Evolutionary conservation across 306 rosid species (phyloP), one percentile per base, ranked within the genome.

Genomic region (Prosopis cineraria): DNA sequence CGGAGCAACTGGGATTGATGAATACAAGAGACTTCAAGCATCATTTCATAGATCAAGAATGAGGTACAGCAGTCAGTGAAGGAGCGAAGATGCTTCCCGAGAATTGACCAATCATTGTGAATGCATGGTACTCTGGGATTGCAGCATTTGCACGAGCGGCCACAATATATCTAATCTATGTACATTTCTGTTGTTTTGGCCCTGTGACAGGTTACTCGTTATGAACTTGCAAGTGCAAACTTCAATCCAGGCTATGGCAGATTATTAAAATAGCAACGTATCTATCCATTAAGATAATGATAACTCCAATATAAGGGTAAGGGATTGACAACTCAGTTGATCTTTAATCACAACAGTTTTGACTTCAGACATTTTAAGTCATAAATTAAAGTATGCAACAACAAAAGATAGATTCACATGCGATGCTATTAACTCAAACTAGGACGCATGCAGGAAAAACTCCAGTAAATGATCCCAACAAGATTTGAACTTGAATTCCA

Each of bases 161-260:
- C 97, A 95, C 83, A 95, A 74, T 75, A 95, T 90, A 82, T 95
- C 98, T 94, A 95, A 83, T 71, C 98, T 88, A 90, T 88, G 97
- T 59, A 96, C 63, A 84, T 66, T 90, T 84, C 89, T 83, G 89
- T 90, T 90, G 86, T 88, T 87, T 82, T 90, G 89, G 65, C 90
- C 98, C 99, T 96, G 97, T 72, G 40, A 74, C 74, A 48, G 68
- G 80, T 74, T 44, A 60, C 24, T 55, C 62, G 22, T 34, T n/a
- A 72, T 22, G 34, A 72, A 22, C 1, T n/a, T 20, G 45, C 47
- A 10, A 62, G 43, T 27, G 40, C 68, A 62, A 34, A 53, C 48
- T 72, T 52, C 33, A n/a, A 16, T 8, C 40, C 52, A 4, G 6
- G 0, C n/a, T 59, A 20, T 11, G 66, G 3, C 2, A 59, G 37